Base-by-base conservation (phyloP, 306 rosid species). In the Herpetospermum pedunculosum region DNA sequence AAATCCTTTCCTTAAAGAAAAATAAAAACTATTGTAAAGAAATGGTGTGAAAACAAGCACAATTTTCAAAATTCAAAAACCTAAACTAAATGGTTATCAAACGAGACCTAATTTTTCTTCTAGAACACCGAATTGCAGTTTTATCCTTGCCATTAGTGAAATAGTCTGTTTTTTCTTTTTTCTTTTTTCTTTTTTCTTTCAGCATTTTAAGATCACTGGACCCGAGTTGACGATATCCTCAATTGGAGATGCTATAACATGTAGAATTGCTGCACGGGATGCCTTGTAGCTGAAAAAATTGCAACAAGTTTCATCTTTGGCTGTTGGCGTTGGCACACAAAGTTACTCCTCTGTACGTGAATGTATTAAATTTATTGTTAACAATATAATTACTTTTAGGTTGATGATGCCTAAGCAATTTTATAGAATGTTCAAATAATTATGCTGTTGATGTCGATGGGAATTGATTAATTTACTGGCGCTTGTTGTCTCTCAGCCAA, bases 201-300 rank as follows among this genome's bases (percentile, higher is more conserved):
- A 93, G 97, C 92, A 91, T 77, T 93, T 86, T 83, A 93, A 86
- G 87, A 86, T 93, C 77, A 71, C 92, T 64, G 81, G 80, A 40
- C 41, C 28, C 21, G 97, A 93, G 80, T 86, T 89, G 38, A 96
- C 87, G 72, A 57, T 93, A 35, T 93, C 98, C 26, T 82, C 97
- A 15, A 84, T 90, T 68, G 85, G 88, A 28, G 94, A 90, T 84
- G 96, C 92, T 37, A 89, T 93, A 70, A 80, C 85, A 48, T 86
- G 94, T 75, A 86, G 96, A 19, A 90, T 91, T 19, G 94, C 96
- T 38, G 84, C 94, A 16, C 92, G 94, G 11, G 97, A 89, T 74
- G 92, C 92, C 64, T 77, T 87, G 84, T 93, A 88, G 92, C 83
- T 83, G 64, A 49, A 3, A 16, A 63, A 47, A 35, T 25, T 53